phyloP scores from a whole-genome alignment of 2,329 filamentous ascomycete genomes.

The Colletotrichum cereale region DNA sequence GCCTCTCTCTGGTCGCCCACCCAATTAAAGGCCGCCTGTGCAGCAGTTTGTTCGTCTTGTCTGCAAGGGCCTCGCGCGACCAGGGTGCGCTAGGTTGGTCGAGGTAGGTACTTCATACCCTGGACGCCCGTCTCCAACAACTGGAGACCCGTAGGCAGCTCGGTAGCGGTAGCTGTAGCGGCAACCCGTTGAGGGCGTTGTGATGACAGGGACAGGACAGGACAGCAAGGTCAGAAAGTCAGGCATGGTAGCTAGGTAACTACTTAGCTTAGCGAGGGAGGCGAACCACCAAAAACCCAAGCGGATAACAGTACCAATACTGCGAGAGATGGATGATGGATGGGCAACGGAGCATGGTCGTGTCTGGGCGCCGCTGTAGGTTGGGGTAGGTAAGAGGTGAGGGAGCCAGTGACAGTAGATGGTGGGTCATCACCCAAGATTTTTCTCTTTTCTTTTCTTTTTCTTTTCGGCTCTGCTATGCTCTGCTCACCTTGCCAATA shows the following conservation, averaged over 20 bases:
- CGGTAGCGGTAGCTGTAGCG: constrained; percentile 1
- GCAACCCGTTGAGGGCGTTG: constrained; percentile 9
- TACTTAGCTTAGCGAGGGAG: constrained; percentile 10
- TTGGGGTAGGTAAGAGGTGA: constrained; percentile 3
- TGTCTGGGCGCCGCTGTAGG: not conserved
- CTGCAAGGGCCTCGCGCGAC: constrained; percentile 37
- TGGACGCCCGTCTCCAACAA: constrained; percentile 1
- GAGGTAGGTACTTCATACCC: constrained; percentile 10
- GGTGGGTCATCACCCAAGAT: constrained; percentile 18
- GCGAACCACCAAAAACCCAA: constrained; percentile 9
- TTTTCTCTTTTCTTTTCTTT: not conserved
- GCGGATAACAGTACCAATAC: not conserved
- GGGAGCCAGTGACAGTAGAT: constrained; percentile 16
- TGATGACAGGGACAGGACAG: not conserved
- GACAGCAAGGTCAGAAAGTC: not conserved
- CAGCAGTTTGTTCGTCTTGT: constrained; percentile 29
- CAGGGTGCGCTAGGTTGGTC: constrained; percentile 22
- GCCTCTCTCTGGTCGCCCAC: not conserved
- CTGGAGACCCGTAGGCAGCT: constrained; percentile 1
- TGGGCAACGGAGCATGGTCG: constrained; percentile 16
- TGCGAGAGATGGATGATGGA: constrained; percentile 13
- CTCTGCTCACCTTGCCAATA: not conserved
- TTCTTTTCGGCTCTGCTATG: not conserved
- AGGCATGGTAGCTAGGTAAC: constrained; percentile 2
- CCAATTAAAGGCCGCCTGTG: constrained; percentile 17